A percentile compares a stretch with the other conserved stretches of the same genome.
phyloP scores from a whole-genome alignment of 2,329 filamentous ascomycete genomes.

The Dothistroma pini region DNA sequence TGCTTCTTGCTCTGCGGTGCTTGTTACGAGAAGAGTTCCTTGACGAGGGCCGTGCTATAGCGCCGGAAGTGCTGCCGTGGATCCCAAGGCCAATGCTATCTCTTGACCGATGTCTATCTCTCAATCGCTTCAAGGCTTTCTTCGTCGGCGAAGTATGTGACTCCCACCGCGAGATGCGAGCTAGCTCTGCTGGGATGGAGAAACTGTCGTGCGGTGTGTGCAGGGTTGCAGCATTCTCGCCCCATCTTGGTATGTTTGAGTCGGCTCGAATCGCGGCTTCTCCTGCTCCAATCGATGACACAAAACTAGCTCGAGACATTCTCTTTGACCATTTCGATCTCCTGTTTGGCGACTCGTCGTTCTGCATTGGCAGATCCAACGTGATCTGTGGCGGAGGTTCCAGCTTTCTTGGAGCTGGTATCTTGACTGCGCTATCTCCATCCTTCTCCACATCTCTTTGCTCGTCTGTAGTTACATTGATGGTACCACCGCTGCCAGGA shows the following conservation, averaged over 20 bases:
- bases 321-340: constrained; percentile 30
- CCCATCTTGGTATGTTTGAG: constrained; percentile 40
- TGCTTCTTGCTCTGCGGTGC: constrained; percentile 23
- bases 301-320: constrained; percentile 36
- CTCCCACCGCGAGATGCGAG: constrained; percentile 34
- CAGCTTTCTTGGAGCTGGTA: constrained; percentile 9
- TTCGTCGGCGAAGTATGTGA: constrained; percentile 31
- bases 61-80: constrained; percentile 25
- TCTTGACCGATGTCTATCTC: constrained; percentile 31
- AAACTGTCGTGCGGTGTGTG: constrained; percentile 44
- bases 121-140: constrained; percentile 30
- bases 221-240: constrained; percentile 35
- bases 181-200: constrained; percentile 41
- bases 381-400: constrained; percentile 41
- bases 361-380: constrained; percentile 31
- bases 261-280: constrained; percentile 39
- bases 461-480: constrained; percentile 23
- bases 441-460: constrained; percentile 40
- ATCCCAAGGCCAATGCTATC: constrained; percentile 27
- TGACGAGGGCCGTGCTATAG: constrained; percentile 32
- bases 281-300: constrained; percentile 37
- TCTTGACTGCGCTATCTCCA: constrained; percentile 23
- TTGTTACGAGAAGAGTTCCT: constrained; percentile 10
- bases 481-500: constrained; percentile 29
- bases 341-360: constrained; percentile 13